These are phyloP conservation scores for Fusarium praegraminearum DNA, from an alignment of 2,329 filamentous ascomycete species.

Conservation along the genomic window DNA sequence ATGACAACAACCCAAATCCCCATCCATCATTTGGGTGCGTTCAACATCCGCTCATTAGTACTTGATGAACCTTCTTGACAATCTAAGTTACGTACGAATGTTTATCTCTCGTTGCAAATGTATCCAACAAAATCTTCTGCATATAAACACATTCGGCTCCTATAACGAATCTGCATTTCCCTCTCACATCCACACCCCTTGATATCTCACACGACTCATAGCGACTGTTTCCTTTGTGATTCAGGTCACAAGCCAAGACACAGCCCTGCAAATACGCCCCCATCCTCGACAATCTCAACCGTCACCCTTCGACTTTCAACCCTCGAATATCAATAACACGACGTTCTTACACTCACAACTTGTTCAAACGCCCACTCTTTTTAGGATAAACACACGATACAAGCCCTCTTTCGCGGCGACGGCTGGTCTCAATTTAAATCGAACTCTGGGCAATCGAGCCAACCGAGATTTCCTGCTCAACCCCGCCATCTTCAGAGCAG, in stretches of 20 bases:
- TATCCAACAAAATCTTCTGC: not conserved
- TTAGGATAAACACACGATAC: slow-evolving; percentile 21
- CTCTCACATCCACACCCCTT: not conserved
- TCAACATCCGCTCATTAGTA: slow-evolving; percentile 22
- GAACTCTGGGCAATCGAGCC: slow-evolving; percentile 32
- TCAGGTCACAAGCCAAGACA: slow-evolving; percentile 42
- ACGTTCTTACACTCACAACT: slow-evolving; percentile 18
- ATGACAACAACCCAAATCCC: slow-evolving; percentile 35
- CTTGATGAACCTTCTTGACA: slow-evolving; percentile 37
- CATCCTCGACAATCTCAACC: slow-evolving; percentile 24
- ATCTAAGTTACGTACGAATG: slow-evolving; percentile 29
- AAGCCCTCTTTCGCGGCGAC: slow-evolving; percentile 22
- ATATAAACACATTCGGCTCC: not conserved
- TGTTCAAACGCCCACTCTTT: not conserved
- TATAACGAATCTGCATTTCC: not conserved
- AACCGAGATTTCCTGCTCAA: slow-evolving; percentile 47
- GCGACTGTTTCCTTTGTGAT: slow-evolving; percentile 36
- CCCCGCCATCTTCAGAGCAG: slow-evolving; percentile 44
- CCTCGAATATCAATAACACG: slow-evolving; percentile 36
- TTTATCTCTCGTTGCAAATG: slow-evolving; percentile 14
- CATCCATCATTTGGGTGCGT: slow-evolving; percentile 20
- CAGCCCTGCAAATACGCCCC: slow-evolving; percentile 27
- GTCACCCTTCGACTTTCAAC: slow-evolving; percentile 29
- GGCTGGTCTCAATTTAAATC: slow-evolving; percentile 28
- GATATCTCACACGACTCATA: slow-evolving; percentile 13